Base-by-base conservation (phyloP, 1,284 basidiomycete species). In the Inonotus hispidus region DNA sequence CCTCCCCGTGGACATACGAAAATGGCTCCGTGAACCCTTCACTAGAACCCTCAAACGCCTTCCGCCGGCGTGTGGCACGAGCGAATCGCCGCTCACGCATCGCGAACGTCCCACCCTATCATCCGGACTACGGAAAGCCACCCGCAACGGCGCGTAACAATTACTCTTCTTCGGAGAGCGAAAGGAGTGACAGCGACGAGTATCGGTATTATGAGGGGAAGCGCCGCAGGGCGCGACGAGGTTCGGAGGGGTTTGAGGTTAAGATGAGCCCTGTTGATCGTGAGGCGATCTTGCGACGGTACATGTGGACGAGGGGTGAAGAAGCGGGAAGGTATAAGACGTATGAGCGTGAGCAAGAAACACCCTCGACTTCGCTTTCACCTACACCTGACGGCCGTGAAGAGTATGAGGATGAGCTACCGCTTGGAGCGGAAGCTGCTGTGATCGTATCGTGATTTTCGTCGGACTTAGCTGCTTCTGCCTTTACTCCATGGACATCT, bases 1-100 rank as follows among this genome's bases (percentile, higher is more conserved):
- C 77, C 21, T 84, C 83, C 8, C 89, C 94, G 3, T 96, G 93
- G 84, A 93, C 92, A 6, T 96, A 92, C 69, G 87, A 88, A 64
- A 85, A 87, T 55, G 89, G 80, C 11, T 74, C 79, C 2, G 69
- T 92, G 23, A 95, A 95, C 69, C 92, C 93, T 1, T 68, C 75
- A 39, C 81, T 94, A 3, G 76, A 75, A 46, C 85, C 92, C 0
- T 85, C 82, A 25, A 90, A 84, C 67, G 67, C 79, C 10, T 63
- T 62, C 11, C 66, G 71, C 23, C 70, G 72, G 3, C 55, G 45
- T 19, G 57, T 57, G 14, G 37, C 57, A 45, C 56, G 50, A 60
- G 41, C 35, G 23, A 55, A 21, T 46, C 37, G 60, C 56, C 35
- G 19, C 1, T n/a, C 39, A 66, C 43, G 64, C 56, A 49, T 63